A percentile compares a stretch with the other conserved stretches of the same genome.
Conservation (phyloP, 139 green algal genomes). For the Micractinium sp. region DNA sequence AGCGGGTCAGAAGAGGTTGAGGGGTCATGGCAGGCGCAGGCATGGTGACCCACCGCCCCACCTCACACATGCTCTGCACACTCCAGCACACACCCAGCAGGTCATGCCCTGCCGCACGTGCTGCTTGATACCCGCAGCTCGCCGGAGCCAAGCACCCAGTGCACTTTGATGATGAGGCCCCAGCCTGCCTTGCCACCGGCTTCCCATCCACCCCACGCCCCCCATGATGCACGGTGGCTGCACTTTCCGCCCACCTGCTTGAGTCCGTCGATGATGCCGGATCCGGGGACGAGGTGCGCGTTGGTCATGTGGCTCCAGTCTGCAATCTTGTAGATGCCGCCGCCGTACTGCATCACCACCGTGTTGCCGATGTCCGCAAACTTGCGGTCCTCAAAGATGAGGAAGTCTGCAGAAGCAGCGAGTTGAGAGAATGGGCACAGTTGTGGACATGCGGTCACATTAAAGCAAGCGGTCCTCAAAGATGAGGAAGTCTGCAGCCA, state of each 20-base stretch:
- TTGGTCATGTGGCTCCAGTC: conserved; percentile 98
- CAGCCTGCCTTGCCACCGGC: not conserved
- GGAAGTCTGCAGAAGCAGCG: conserved; percentile 79
- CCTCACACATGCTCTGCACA: too few species aligned
- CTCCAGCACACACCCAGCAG: too few species aligned
- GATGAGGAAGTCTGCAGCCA: too few species aligned
- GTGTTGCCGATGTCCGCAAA: conserved; percentile 99
- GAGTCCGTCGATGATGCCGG: conserved; percentile 98
- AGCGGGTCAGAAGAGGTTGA: not conserved
- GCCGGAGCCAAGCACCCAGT: too few species aligned
- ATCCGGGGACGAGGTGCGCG: conserved; percentile 93
- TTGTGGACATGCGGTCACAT: not conserved
- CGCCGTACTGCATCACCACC: conserved; percentile 88
- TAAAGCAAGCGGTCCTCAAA: too few species aligned
- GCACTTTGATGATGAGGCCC: not conserved
- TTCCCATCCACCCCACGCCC: too few species aligned
- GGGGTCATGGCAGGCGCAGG: not conserved
- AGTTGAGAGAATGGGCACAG: not conserved
- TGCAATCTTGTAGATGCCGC: conserved; percentile 92
- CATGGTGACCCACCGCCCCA: not conserved
- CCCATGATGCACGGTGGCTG: too few species aligned
- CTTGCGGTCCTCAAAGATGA: conserved; percentile 99
- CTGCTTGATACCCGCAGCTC: too few species aligned
- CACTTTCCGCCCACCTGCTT: conserved; percentile 53
- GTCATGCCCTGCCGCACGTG: too few species aligned